Base-by-base conservation (phyloP, 1,284 basidiomycete genomes). In the Microbotryomycetes sp. region DNA sequence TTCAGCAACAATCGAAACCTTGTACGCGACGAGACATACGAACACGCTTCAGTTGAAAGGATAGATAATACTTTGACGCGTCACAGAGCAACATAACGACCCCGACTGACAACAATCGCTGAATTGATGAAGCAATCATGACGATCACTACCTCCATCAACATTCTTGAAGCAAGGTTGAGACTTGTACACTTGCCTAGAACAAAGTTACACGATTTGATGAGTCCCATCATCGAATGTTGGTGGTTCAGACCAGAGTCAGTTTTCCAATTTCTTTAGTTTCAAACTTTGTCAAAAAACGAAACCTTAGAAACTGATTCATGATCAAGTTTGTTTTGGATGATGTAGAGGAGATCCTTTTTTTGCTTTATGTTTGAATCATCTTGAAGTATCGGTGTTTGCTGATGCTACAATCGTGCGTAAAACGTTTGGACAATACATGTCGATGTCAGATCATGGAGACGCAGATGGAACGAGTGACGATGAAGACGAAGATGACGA, bases 311-410 rank as follows among this genome's bases (percentile, higher is more conserved):
- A 6, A 6, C 6, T 32, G 16, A 2, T 3, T 1, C 22, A n/a
- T 49, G 36, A 15, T 6, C 9, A 6, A 5, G 22, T 14, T 16
- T 12, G 23, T 5, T 4, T 15, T 4, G 50, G 50, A n/a, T 23
- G 16, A 28, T 12, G 15, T 48, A 65, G 57, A 16, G 25, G 50
- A 19, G 70, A 70, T 32, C 64, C 69, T 1, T 71, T 70, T 62
- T 71, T 69, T 47, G 58, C 57, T 16, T 49, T 71, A 7, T 65
- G 58, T 23, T 32, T 60, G 22, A 71, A 71, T 56, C 62, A 60
- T 3, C 49, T 71, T 55, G 70, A 70, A 42, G 59, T 71, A 3
- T 66, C 63, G 16, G 46, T 71, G 26, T 70, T 71, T 23, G 69
- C 64, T 26, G 65, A 67, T 48, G 56, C 57, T 7, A 49, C 47